A percentile compares a stretch with the other conserved stretches of the same genome.
Conservation (phyloP, 2,329 filamentous ascomycete genomes). For the Xylariaceae sp. region DNA sequence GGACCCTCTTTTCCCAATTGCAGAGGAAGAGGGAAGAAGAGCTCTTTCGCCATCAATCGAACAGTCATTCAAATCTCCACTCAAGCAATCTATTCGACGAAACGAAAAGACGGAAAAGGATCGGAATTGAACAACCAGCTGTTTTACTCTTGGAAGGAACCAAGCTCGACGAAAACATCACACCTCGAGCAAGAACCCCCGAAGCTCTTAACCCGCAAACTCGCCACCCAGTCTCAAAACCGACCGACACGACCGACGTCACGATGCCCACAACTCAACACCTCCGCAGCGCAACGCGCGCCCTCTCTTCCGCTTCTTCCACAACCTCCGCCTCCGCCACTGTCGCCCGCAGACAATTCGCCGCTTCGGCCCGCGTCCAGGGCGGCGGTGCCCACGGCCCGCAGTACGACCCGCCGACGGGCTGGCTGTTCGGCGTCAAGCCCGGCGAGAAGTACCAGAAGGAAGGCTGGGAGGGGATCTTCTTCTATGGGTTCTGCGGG, state of each 20-base stretch:
- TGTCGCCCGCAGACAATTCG: constrained; percentile 37
- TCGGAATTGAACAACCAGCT: too few relatives aligned
- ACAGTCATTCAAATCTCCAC: too few relatives aligned
- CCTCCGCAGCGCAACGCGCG: constrained; percentile 27
- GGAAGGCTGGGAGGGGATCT: constrained; percentile 92
- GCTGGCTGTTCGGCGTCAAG: constrained; percentile 92
- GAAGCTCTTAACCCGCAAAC: background rate
- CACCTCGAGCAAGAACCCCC: too few relatives aligned
- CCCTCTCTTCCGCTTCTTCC: constrained; percentile 17
- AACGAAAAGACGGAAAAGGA: too few relatives aligned
- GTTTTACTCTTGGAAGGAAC: background rate
- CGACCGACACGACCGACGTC: background rate
- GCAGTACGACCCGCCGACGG: constrained; percentile 83
- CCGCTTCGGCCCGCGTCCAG: constrained; percentile 40
- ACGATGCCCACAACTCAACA: constrained; percentile 30
- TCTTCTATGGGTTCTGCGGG: constrained; percentile 80
- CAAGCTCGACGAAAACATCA: background rate
- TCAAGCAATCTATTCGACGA: background rate
- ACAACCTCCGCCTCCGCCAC: constrained; percentile 10
- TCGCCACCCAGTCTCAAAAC: too few relatives aligned
- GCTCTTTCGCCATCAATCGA: too few relatives aligned
- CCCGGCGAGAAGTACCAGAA: constrained; percentile 93
- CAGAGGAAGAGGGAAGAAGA: background rate
- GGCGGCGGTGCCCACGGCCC: constrained; percentile 63
- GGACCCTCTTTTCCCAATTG: too few relatives aligned